Base-by-base conservation (phyloP, 306 rosid genomes). In the Ochetophila trinervis region DNA sequence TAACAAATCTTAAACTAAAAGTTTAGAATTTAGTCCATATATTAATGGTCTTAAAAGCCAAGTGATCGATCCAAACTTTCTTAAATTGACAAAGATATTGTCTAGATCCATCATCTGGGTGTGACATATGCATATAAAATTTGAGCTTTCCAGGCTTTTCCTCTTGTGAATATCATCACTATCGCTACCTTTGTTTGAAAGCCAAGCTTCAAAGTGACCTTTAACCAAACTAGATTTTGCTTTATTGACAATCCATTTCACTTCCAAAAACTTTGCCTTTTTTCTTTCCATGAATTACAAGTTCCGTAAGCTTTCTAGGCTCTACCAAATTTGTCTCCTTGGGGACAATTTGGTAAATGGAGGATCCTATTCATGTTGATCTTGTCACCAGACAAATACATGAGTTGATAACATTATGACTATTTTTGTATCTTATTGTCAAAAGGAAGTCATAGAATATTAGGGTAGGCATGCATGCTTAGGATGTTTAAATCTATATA, bases 171-270 rank as follows among this genome's bases (percentile, higher is more conserved):
- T n/a, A 35, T 53, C 21, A 59, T 65, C 69, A 49, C 21, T 11
- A 18, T 68, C 19, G 23, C 16, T 65, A 73, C 37, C 88, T 78
- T 78, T 66, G 86, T 78, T 81, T 80, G 68, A 73, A 84, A 66
- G 67, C 84, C 78, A 84, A 84, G 88, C 62, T 75, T 78, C 60
- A 27, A 27, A 37, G 19, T 14, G 55, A 36, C 63, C 52, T 64
- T 64, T 20, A 30, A 34, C 71, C 63, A 47, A 27, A 66, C 75
- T 15, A 24, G 62, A 23, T 66, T 62, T 78, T 66, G 78, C 88
- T 80, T 80, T 62, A 64, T 65, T 16, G 72, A 20, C 68, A 84
- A 77, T 71, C 66, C 83, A 80, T 36, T 30, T 3, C 27, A 34
- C 56, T 74, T 60, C 21, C 30, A 19, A 51, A 66, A 62, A 61